phyloP scores from a whole-genome alignment of 2,329 filamentous ascomycete species.

The Pleomassaria siparia region DNA sequence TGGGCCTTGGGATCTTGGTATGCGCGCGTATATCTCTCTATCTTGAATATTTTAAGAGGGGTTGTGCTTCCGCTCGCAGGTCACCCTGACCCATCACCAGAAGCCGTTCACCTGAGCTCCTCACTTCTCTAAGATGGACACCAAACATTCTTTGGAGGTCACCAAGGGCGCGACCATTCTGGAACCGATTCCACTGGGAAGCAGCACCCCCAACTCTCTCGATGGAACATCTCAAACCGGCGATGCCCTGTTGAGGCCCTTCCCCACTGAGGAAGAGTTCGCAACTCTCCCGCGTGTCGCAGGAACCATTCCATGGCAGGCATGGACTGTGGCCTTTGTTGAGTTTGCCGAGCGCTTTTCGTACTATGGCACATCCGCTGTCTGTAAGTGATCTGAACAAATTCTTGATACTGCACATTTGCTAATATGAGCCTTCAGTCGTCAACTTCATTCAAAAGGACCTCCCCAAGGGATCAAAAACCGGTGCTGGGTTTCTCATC shows the following conservation, averaged over 20 bases:
- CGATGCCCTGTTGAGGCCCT: slow-evolving; percentile 24
- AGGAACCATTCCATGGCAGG: slow-evolving; percentile 38
- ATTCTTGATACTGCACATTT: neutral
- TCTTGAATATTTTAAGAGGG: slow-evolving; percentile 4
- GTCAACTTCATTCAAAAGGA: slow-evolving; percentile 41
- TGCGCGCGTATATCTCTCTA: neutral
- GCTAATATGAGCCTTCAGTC: slow-evolving; percentile 9
- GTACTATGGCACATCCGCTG: slow-evolving; percentile 42
- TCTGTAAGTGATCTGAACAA: slow-evolving; percentile 22
- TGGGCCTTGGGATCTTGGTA: neutral
- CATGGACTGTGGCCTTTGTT: slow-evolving; percentile 39
- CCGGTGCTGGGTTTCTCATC: slow-evolving; percentile 22
- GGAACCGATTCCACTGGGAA: slow-evolving; percentile 29
- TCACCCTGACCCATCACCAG: neutral
- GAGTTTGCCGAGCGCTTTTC: slow-evolving; percentile 42
- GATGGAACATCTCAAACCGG: slow-evolving; percentile 11
- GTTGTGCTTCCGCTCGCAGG: neutral
- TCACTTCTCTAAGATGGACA: slow-evolving; percentile 1
- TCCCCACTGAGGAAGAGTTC: slow-evolving; percentile 21
- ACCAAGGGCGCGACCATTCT: slow-evolving; percentile 31
- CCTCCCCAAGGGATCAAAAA: slow-evolving; percentile 14
- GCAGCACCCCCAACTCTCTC: slow-evolving; percentile 21
- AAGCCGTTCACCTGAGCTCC: neutral
- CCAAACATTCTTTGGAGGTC: slow-evolving; percentile 35
- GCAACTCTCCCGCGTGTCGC: slow-evolving; percentile 35